Conservation (phyloP, 805 yeast genomes). For the Yarrowia osloensis region DNA sequence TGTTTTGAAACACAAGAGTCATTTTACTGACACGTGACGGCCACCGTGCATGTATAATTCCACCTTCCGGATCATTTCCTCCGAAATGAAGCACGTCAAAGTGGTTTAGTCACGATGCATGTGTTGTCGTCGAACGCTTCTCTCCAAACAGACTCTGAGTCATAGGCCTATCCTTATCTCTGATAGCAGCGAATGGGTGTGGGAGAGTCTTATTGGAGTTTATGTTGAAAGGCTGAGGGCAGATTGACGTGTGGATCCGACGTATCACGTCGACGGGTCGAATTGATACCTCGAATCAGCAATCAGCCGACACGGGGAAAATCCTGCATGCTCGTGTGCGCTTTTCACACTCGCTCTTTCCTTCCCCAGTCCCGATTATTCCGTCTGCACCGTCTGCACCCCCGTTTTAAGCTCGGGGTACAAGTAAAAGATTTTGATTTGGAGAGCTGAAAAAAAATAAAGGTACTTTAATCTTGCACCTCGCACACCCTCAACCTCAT, state of each 20-base stretch:
- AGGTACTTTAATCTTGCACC: conserved; percentile 23
- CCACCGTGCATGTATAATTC: neutral
- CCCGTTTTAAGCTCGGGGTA: conserved; percentile 1
- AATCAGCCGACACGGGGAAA: too few relatives aligned
- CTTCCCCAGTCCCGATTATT: conserved; percentile 8
- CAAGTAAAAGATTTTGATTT: conserved; percentile 16
- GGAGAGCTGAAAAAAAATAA: neutral
- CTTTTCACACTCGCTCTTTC: conserved; percentile 13
- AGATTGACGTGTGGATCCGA: neutral
- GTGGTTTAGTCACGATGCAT: conserved; percentile 9
- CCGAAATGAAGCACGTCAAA: too few relatives aligned
- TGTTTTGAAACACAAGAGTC: too few relatives aligned
- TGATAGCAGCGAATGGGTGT: conserved; percentile 23
- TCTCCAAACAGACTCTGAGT: neutral
- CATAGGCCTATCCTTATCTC: conserved; percentile 24
- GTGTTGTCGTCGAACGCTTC: neutral
- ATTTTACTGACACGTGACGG: too few relatives aligned
- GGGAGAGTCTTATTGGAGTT: conserved; percentile 15
- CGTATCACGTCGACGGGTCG: neutral
- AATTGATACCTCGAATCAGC: too few relatives aligned
- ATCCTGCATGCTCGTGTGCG: too few relatives aligned
- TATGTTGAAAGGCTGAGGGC: neutral
- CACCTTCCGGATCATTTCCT: neutral
- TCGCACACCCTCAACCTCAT: neutral
- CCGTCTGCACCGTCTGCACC: conserved; percentile 23